Evolutionary conservation across 2,329 filamentous ascomycete genomes (phyloP).

Genomic region (Apiospora sp.): DNA sequence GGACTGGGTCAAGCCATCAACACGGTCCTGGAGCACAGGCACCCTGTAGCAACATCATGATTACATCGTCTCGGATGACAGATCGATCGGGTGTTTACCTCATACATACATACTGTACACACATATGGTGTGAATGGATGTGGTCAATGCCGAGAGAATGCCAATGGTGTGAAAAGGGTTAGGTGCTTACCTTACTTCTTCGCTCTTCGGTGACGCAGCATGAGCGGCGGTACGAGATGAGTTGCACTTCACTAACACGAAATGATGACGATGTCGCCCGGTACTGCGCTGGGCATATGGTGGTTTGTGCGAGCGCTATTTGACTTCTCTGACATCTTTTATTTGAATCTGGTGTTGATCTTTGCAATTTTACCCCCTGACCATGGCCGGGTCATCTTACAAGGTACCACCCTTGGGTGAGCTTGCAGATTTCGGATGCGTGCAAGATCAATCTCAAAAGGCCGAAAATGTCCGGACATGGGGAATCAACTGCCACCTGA

Average conservation of each 20-base stretch:
- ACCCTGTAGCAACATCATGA: neutral
- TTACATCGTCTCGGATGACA: slow-evolving; percentile 14
- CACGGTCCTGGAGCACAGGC: slow-evolving; percentile 3
- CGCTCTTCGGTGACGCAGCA: neutral
- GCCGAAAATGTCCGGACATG: neutral
- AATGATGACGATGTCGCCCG: neutral
- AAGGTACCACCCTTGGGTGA: neutral
- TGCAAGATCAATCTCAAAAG: neutral
- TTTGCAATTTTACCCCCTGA: neutral
- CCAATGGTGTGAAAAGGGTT: neutral
- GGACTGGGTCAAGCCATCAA: slow-evolving; percentile 12
- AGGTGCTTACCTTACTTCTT: neutral
- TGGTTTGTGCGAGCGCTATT: neutral
- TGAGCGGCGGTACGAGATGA: neutral
- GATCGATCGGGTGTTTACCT: neutral
- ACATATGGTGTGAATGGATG: neutral
- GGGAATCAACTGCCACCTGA: neutral
- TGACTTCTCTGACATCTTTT: neutral
- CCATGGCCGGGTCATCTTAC: neutral
- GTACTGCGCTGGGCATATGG: neutral
- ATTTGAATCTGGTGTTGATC: neutral
- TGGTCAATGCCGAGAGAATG: neutral
- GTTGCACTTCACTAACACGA: neutral
- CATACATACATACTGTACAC: too few species aligned
- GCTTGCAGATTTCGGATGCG: neutral